Base-by-base conservation (phyloP, 305 asterid genomes). In the Ruellia speciosa region DNA sequence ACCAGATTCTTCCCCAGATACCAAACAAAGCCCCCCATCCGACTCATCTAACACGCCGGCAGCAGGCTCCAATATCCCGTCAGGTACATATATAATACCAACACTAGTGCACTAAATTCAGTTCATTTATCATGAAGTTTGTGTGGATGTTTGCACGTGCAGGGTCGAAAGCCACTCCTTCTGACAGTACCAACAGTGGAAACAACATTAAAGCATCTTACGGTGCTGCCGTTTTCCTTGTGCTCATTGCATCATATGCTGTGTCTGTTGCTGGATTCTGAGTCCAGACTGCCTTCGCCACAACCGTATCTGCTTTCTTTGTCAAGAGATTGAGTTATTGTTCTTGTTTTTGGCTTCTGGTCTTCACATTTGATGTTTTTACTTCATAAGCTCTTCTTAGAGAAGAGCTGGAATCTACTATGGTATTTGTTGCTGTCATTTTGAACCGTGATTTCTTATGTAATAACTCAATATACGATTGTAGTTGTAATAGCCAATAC, bases 131-230 rank as follows among this genome's bases (percentile, higher is more conserved):
- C 11, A 37, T 7, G 41, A 6, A 10, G 9, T 10, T 3, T n/a
- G 3, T 4, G 18, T 6, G 14, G 19, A 43, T 56, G 10, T 9
- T 11, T 62, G 18, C 24, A 14, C 40, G 10, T 57, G 62, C 75
- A 46, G 80, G 80, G 39, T 69, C 84, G 0, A 78, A 76, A 59
- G 64, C 67, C 14, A 65, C 58, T 37, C 72, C 75, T 7, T 46
- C 74, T 3, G 54, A 17, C 33, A 54, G 28, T 15, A 49, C 14
- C 0, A n/a, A 13, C 9, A 37, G 49, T 34, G 64, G 60, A 51
- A 51, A 47, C 66, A 64, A 46, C 55, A 46, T 31, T 43, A 40
- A 45, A 37, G 40, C 56, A 47, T 34, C 63, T 11, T 37, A 5
- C 49, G 11, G 9, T 20, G 20, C 46, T 47, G 34, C 13, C 10